A percentile compares a stretch with the other conserved stretches of the same genome.
These are phyloP conservation scores for Nepenthes alata DNA, from an alignment of 179 eudicot genomes.

Conservation along the genomic window DNA sequence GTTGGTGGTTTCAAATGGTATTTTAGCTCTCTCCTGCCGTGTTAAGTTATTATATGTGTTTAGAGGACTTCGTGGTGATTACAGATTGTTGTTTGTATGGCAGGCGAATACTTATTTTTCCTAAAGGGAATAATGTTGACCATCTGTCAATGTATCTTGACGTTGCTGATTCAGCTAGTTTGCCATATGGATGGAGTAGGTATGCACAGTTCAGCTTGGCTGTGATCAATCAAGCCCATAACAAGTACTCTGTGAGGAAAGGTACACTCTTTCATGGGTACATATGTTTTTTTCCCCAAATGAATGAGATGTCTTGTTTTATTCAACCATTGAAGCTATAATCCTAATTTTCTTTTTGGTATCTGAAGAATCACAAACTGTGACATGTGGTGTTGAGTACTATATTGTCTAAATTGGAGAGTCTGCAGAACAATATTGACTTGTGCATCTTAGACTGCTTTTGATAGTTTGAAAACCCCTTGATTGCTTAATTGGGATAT, in stretches of 20 bases:
- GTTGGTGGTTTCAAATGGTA: constrained; percentile 93
- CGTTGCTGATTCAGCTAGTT: constrained; percentile 75
- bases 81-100: constrained; percentile 9
- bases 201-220: constrained; percentile 92
- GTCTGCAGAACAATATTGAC: no score
- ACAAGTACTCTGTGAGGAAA: constrained; percentile 63
- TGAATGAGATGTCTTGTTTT: constrained; percentile 1
- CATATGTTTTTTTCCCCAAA: not conserved
- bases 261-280: constrained; percentile 27
- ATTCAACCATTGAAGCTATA: not conserved
- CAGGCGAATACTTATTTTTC: constrained; percentile 92
- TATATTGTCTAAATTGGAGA: no score
- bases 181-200: constrained; percentile 97
- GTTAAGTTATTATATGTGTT: not conserved
- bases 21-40: not conserved
- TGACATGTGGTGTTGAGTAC: no score
- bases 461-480: no score
- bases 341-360: no score
- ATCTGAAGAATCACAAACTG: no score
- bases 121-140: constrained; percentile 92
- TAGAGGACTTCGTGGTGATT: constrained; percentile 4
- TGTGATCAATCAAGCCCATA: constrained; percentile 67
- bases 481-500: no score
- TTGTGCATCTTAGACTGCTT: no score
- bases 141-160: constrained; percentile 84